A percentile compares a stretch with the other conserved stretches of the same genome.
Evolutionary conservation across 345 rosid genomes (phyloP).

Genomic region (Citrus australasica): DNA sequence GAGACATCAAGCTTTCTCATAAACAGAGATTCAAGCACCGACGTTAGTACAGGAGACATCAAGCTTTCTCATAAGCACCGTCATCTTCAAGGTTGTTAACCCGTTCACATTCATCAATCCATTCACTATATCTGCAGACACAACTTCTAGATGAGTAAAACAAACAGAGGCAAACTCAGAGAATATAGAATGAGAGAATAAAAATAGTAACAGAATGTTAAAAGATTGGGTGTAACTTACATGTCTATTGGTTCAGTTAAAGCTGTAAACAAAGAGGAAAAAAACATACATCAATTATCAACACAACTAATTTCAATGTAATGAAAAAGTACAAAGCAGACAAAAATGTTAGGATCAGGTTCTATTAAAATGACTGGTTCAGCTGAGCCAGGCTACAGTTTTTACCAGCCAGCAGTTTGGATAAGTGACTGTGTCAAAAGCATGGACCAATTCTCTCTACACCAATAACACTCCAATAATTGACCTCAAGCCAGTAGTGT

Average conservation of each 20-base stretch:
- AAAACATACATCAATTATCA: not conserved
- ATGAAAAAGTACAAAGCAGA: not conserved
- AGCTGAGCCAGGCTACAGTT: not conserved
- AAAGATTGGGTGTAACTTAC: constrained; percentile 44
- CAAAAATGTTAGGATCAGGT: not conserved
- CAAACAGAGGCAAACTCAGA: not conserved
- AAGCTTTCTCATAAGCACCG: constrained; percentile 34
- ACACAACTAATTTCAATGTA: not conserved
- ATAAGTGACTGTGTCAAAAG: not conserved
- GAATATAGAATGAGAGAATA: not conserved
- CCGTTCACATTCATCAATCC: constrained; percentile 97
- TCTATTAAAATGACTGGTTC: no score
- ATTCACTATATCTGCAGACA: constrained; percentile 78
- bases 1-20: constrained; percentile 14
- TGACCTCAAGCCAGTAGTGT: not conserved
- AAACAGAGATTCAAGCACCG: constrained; percentile 15
- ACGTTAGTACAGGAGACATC: not conserved
- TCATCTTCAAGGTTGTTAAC: constrained; percentile 68
- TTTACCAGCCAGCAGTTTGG: not conserved
- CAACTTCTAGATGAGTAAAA: not conserved
- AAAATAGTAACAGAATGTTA: not conserved
- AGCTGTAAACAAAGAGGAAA: constrained; percentile 52
- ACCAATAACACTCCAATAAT: not conserved
- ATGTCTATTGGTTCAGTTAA: constrained; percentile 83
- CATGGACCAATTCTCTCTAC: not conserved